Evolutionary conservation across 1,139 yeast genomes (phyloP).

Genomic region (Zygoascus meyerae): DNA sequence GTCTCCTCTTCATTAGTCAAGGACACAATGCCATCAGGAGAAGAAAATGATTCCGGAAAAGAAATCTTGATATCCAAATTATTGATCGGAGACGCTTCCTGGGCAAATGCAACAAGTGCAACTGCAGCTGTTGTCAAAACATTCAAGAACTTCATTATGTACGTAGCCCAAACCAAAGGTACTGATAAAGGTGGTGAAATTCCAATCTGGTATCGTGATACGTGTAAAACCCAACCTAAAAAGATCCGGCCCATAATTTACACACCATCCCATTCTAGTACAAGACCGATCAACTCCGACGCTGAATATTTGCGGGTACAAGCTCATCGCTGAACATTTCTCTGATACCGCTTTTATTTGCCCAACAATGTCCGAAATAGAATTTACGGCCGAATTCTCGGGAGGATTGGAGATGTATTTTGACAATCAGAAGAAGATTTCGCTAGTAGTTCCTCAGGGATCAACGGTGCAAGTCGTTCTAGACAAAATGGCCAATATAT

Average conservation of each 20-base stretch:
- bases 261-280: not conserved
- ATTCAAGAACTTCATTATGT: constrained; percentile 12
- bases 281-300: too few species aligned
- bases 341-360: too few species aligned
- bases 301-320: too few species aligned
- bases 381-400: constrained; percentile 30
- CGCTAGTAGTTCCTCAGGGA: constrained; percentile 38
- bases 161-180: not conserved
- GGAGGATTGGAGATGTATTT: constrained; percentile 74
- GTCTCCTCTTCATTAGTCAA: constrained; percentile 48
- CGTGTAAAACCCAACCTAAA: constrained; percentile 1
- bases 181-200: not conserved
- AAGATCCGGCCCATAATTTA: not conserved
- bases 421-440: constrained; percentile 45
- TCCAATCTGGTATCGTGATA: not conserved
- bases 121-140: constrained; percentile 5
- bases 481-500: constrained; percentile 45
- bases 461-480: constrained; percentile 56
- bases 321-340: too few species aligned
- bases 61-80: constrained; percentile 8
- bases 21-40: constrained; percentile 10
- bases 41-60: constrained; percentile 7
- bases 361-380: constrained; percentile 4
- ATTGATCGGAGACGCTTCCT: constrained; percentile 3
- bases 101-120: constrained; percentile 6